Evolutionary conservation across 441 rosid genomes (phyloP).

Genomic region (Capsella rubella): DNA sequence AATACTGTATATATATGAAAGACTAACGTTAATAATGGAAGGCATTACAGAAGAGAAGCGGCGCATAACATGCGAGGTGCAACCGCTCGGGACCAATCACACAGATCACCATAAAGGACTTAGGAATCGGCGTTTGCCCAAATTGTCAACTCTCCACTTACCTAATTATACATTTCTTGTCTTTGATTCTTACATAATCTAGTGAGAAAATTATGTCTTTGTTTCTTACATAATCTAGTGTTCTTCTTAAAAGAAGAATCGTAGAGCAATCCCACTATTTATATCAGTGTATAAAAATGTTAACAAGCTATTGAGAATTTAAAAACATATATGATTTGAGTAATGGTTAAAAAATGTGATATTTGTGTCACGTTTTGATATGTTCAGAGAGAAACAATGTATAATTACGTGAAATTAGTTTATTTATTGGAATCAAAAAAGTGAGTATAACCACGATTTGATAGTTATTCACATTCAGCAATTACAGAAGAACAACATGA

Average conservation of each 20-base stretch:
- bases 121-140: not conserved
- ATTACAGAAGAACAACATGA: too few species aligned
- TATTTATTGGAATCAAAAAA: too few species aligned
- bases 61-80: not conserved
- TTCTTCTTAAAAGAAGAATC: too few species aligned
- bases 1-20: not conserved
- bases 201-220: not conserved
- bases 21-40: not conserved
- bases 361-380: not conserved
- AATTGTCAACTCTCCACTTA: not conserved
- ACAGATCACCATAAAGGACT: not conserved
- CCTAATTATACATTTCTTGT: not conserved
- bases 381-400: not conserved
- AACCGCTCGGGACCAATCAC: not conserved
- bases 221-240: not conserved
- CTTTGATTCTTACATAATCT: not conserved
- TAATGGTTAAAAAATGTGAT: not conserved
- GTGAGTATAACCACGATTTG: too few species aligned
- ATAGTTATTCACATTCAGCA: too few species aligned
- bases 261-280: too few species aligned
- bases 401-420: not conserved
- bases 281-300: not conserved
- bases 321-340: too few species aligned
- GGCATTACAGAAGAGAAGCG: not conserved
- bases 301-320: too few species aligned